Evolutionary conservation across 1,284 basidiomycete species (phyloP), one percentile per base, ranked within the genome.

Genomic region (Flammula alnicola): DNA sequence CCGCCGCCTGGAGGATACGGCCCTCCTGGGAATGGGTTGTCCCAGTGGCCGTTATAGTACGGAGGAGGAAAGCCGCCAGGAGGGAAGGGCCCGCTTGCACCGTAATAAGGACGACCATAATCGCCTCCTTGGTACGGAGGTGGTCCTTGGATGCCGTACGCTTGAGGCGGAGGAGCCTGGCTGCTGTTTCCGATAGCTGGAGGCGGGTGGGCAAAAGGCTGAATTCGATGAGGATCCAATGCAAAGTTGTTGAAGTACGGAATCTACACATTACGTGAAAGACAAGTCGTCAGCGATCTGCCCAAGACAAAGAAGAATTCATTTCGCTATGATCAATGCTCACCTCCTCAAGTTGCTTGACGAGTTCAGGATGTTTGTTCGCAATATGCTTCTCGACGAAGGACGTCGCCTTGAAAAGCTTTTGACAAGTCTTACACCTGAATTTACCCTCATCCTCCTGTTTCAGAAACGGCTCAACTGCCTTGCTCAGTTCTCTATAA

Each of bases 361-460:
- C 81, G 8, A 90, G 73, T 57, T 95, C 93, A 12, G 85, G 73
- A 65, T 96, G 93, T 68, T 95, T 95, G 67, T 92, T 91, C 6
- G 86, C 82, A 56, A 95, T 86, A 66, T 96, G 93, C 74, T 98
- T 98, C 73, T 95, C 92, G 44, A 98, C 90, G 70, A 96, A 98
- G 33, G 93, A 86, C 17, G 91, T 89, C 4, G 93, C 95, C 66
- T 94, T 95, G 84, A 98, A 98, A 12, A 98, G 77, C 74, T 98
- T 98, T 69, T 86, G 84, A 69, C 95, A 98, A 42, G 87, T 88
- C 74, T 93, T 95, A 76, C 95, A 98, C 58, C 95, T 81, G 74
- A 92, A 97, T 67, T 96, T 97, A 61, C 88, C 91, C 69, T 94
- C 91, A 55, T 95, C 95, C 70, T 98, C 95, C 67, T 95, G 90